Percentiles rank a stretch among this genome's conserved stretches.
These are phyloP conservation scores for Tolypocladium sp. DNA, from an alignment of 2,329 filamentous ascomycete genomes.

Conservation along the genomic window DNA sequence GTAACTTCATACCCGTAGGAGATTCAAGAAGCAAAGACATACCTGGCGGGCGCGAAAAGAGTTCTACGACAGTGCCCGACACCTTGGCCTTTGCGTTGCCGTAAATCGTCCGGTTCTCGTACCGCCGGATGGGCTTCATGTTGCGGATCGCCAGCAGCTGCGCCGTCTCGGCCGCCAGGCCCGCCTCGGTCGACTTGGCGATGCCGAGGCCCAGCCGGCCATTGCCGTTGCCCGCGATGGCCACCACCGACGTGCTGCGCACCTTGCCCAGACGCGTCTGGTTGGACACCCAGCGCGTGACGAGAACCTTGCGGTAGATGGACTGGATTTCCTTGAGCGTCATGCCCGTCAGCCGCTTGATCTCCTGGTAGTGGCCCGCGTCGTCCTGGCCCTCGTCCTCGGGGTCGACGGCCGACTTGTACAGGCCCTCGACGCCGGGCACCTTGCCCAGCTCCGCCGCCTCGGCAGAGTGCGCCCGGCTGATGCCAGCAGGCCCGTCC, in stretches of 20 bases:
- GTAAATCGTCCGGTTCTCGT: conserved; percentile 87
- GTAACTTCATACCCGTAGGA: not conserved
- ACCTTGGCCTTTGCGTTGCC: conserved; percentile 78
- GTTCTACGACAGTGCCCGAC: conserved; percentile 74
- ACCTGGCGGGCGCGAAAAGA: conserved; percentile 84
- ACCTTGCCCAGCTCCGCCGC: conserved; percentile 43
- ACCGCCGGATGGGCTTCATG: conserved; percentile 85
- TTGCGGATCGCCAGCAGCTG: conserved; percentile 77
- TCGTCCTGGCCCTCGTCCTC: conserved; percentile 43
- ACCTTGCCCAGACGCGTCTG: conserved; percentile 97
- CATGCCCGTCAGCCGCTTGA: conserved; percentile 48
- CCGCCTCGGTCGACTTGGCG: conserved; percentile 72
- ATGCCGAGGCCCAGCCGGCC: conserved; percentile 83
- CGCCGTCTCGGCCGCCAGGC: conserved; percentile 62
- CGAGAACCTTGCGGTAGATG: conserved; percentile 63
- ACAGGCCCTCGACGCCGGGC: conserved; percentile 41
- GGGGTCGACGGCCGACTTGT: conserved; percentile 37
- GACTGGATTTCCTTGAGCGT: conserved; percentile 39
- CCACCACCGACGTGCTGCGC: conserved; percentile 62
- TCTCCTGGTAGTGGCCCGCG: conserved; percentile 37
- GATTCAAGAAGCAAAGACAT: conserved; percentile 24
- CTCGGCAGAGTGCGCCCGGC: conserved; percentile 29
- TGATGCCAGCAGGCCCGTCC: conserved; percentile 24
- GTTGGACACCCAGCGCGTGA: conserved; percentile 69
- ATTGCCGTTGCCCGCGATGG: conserved; percentile 77